Evolutionary conservation across 2,329 filamentous ascomycete species (phyloP).

Genomic region (Mollisia scopiformis): DNA sequence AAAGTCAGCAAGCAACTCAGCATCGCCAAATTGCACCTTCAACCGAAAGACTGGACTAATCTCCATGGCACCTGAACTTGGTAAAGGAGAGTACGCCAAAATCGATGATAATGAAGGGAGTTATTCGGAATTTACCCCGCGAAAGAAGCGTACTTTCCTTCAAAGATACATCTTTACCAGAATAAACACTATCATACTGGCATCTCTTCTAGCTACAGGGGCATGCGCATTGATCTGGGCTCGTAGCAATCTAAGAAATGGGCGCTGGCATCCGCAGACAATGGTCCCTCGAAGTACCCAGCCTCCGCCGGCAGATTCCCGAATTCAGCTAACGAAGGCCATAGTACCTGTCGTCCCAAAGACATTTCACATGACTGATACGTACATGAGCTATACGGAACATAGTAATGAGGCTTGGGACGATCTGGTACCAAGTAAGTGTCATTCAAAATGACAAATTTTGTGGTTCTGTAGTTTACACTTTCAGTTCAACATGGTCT

Average conservation of each 20-base stretch:
- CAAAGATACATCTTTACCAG: not conserved
- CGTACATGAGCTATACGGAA: not conserved
- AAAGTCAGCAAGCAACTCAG: no score
- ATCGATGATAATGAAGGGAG: not conserved
- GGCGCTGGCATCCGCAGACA: slow-evolving; percentile 8
- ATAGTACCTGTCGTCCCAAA: not conserved
- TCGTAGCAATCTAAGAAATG: slow-evolving; percentile 1
- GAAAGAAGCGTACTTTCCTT: not conserved
- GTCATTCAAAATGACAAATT: not conserved
- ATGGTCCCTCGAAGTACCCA: slow-evolving; percentile 3
- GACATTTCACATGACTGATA: slow-evolving; percentile 1
- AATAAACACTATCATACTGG: not conserved
- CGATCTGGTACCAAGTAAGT: slow-evolving; percentile 1
- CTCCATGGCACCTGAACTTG: not conserved
- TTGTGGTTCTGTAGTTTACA: not conserved
- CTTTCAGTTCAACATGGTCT: slow-evolving; percentile 7
- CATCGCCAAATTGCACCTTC: not conserved
- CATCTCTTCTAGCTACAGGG: not conserved
- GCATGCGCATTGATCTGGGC: not conserved
- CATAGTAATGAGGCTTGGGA: slow-evolving; percentile 1
- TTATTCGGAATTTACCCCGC: not conserved
- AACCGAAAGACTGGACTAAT: not conserved
- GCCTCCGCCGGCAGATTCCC: not conserved
- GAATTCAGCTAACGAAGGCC: not conserved
- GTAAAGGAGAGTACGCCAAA: not conserved